phyloP scores from a whole-genome alignment of 2,329 filamentous ascomycete genomes.

The Colletotrichum sp. region DNA sequence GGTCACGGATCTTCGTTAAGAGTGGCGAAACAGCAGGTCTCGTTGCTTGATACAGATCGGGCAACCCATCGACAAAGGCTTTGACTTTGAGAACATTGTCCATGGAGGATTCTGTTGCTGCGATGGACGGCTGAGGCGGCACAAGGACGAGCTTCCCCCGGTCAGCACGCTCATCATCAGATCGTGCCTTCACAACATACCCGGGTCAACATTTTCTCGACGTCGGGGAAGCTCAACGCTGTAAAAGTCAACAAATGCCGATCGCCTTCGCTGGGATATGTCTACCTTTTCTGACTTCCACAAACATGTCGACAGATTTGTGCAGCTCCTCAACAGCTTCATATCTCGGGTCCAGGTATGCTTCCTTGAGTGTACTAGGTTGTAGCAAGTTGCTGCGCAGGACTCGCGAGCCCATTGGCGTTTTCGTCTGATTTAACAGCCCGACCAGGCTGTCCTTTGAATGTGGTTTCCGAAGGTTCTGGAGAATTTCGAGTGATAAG shows the following conservation, averaged over 20 bases:
- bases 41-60: constrained; percentile 71
- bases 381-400: constrained; percentile 88
- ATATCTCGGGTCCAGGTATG: constrained; percentile 74
- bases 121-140: constrained; percentile 67
- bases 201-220: constrained; percentile 79
- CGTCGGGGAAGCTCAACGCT: constrained; percentile 82
- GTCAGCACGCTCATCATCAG: constrained; percentile 20
- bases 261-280: neutral
- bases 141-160: constrained; percentile 73
- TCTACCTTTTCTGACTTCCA: constrained; percentile 71
- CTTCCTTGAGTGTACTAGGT: constrained; percentile 73
- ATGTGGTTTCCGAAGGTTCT: constrained; percentile 79
- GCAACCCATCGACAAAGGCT: constrained; percentile 74
- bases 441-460: constrained; percentile 87
- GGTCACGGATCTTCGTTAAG: constrained; percentile 69
- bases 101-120: constrained; percentile 78
- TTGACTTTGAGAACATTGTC: constrained; percentile 90
- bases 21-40: constrained; percentile 67
- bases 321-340: constrained; percentile 85
- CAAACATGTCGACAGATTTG: constrained; percentile 85
- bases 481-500: constrained; percentile 84
- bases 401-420: constrained; percentile 86
- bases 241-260: constrained; percentile 18
- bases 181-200: constrained; percentile 41
- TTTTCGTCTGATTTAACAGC: constrained; percentile 82